Conservation (phyloP, 2,329 filamentous ascomycete genomes). For the Xylaria hypoxylon region DNA sequence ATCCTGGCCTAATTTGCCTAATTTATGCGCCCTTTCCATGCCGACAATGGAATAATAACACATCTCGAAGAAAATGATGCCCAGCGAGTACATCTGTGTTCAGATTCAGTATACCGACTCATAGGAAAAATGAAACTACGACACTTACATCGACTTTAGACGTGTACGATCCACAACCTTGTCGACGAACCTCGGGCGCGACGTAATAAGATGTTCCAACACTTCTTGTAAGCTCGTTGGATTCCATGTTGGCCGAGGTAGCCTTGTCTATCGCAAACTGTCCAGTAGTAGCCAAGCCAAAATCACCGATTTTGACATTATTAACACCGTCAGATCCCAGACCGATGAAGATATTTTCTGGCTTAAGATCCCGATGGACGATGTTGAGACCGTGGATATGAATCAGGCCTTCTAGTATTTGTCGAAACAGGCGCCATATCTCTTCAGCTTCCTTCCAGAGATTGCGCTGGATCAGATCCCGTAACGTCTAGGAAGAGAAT, state of each 20-base stretch:
- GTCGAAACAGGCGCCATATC: conserved; percentile 89
- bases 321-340: conserved; percentile 76
- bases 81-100: conserved; percentile 88
- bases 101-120: conserved; percentile 21
- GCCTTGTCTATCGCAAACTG: conserved; percentile 75
- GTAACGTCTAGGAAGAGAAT: conserved; percentile 71
- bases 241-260: conserved; percentile 57
- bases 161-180: conserved; percentile 81
- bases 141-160: conserved; percentile 86
- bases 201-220: conserved; percentile 89
- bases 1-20: conserved; percentile 74
- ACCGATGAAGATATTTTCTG: conserved; percentile 94
- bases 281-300: conserved; percentile 91
- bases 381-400: conserved; percentile 93
- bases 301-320: conserved; percentile 96
- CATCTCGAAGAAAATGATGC: conserved; percentile 99
- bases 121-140: neutral
- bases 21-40: conserved; percentile 72
- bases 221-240: conserved; percentile 75
- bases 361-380: conserved; percentile 95
- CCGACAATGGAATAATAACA: conserved; percentile 74
- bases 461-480: conserved; percentile 84
- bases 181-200: conserved; percentile 88
- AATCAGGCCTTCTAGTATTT: conserved; percentile 87
- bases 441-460: conserved; percentile 80